Conservation (phyloP, 2,329 filamentous ascomycete genomes). For the Colletotrichum orchidophilum region DNA sequence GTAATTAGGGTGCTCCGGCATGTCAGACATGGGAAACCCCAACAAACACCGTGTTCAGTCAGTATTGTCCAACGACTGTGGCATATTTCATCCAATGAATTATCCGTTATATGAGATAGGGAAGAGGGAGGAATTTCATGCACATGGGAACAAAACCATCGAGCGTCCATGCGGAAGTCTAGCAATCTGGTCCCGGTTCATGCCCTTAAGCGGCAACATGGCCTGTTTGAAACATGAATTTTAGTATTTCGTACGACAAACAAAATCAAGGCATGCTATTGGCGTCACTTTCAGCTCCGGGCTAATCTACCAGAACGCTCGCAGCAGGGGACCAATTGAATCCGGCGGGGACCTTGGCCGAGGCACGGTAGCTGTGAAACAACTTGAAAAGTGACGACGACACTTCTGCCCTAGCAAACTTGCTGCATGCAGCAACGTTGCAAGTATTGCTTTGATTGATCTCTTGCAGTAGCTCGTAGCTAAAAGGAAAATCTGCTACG, state of each 20-base stretch:
- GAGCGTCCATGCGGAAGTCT: not conserved
- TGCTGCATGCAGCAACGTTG: not conserved
- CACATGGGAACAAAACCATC: too few relatives aligned
- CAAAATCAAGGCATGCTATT: not conserved
- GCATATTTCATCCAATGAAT: too few relatives aligned
- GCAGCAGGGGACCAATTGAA: not conserved
- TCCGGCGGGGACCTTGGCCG: not conserved
- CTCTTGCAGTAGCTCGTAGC: not conserved
- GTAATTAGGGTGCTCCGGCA: too few relatives aligned
- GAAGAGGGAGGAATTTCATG: too few relatives aligned
- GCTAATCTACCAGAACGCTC: not conserved
- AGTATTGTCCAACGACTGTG: too few relatives aligned
- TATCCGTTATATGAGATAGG: too few relatives aligned
- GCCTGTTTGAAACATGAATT: not conserved
- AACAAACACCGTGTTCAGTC: too few relatives aligned
- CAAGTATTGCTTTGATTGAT: not conserved
- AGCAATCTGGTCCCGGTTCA: not conserved
- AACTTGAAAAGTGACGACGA: not conserved
- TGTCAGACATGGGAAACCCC: too few relatives aligned
- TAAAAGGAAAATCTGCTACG: not conserved
- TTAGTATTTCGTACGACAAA: not conserved
- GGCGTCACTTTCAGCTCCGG: not conserved
- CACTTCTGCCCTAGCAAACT: not conserved
- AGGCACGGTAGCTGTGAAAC: not conserved
- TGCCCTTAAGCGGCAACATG: not conserved